phyloP scores from a whole-genome alignment of 805 yeast species.

The Yamadazyma ubonensis region DNA sequence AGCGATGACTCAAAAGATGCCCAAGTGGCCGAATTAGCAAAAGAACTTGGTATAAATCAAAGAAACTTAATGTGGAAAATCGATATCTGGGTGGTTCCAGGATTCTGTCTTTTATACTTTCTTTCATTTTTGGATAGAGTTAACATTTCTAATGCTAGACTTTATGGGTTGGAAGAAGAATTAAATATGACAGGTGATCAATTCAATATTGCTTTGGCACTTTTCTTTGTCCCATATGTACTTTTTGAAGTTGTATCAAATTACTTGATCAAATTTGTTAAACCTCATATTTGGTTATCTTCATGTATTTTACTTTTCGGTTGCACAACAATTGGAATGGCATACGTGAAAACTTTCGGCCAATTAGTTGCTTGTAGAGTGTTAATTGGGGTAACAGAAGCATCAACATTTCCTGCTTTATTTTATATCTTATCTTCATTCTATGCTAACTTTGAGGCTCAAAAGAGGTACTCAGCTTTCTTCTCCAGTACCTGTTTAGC shows the following conservation, averaged over 20 bases:
- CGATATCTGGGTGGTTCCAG: slow-evolving; percentile 69
- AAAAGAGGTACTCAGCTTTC: slow-evolving; percentile 65
- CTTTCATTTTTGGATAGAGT: slow-evolving; percentile 79
- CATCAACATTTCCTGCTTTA: slow-evolving; percentile 73
- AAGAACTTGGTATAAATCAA: slow-evolving; percentile 48
- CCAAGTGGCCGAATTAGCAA: slow-evolving; percentile 11
- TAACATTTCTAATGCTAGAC: slow-evolving; percentile 77
- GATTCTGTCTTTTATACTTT: slow-evolving; percentile 73
- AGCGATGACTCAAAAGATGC: slow-evolving; percentile 5
- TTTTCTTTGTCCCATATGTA: slow-evolving; percentile 71
- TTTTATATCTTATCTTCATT: slow-evolving; percentile 68
- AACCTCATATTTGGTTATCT: slow-evolving; percentile 66
- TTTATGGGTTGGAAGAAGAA: slow-evolving; percentile 63
- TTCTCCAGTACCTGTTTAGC: slow-evolving; percentile 72
- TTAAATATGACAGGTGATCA: slow-evolving; percentile 56
- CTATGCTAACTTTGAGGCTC: slow-evolving; percentile 64
- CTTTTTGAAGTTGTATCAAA: slow-evolving; percentile 65
- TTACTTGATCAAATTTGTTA: slow-evolving; percentile 53
- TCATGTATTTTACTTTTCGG: slow-evolving; percentile 63
- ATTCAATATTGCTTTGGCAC: slow-evolving; percentile 62
- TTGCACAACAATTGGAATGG: slow-evolving; percentile 62
- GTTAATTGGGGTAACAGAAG: slow-evolving; percentile 65
- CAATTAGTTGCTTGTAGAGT: slow-evolving; percentile 62
- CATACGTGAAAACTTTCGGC: slow-evolving; percentile 58
- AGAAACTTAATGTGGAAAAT: slow-evolving; percentile 58